Evolutionary conservation across 345 rosid species (phyloP).

Genomic region (Theobroma cacao): DNA sequence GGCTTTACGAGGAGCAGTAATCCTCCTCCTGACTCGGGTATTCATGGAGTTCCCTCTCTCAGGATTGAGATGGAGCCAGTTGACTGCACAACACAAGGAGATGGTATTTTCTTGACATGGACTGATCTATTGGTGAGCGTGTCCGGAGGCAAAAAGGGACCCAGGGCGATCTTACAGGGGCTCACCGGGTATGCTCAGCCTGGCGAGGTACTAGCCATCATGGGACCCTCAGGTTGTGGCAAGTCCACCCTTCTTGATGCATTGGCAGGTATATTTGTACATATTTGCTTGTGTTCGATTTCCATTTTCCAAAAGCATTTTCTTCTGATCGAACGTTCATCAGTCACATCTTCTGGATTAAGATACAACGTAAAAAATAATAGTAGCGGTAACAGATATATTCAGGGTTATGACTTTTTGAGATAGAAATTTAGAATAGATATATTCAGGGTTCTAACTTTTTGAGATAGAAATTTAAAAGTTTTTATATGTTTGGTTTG

Average conservation of each 20-base stretch:
- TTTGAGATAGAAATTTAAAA: no score
- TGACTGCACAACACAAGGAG: background rate
- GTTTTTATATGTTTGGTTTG: no score
- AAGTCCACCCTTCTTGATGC: slow-evolving; percentile 56
- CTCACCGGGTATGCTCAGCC: slow-evolving; percentile 43
- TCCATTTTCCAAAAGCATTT: background rate
- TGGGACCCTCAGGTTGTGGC: slow-evolving; percentile 62
- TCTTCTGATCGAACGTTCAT: background rate
- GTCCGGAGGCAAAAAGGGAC: slow-evolving; percentile 21
- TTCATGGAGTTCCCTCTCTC: background rate
- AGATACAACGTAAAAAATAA: no score
- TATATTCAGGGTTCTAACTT: no score
- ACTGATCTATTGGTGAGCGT: slow-evolving; percentile 38
- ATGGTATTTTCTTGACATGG: slow-evolving; percentile 42
- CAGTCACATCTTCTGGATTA: background rate
- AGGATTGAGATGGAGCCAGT: background rate
- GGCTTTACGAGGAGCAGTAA: background rate
- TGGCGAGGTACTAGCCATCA: slow-evolving; percentile 36
- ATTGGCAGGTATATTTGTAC: slow-evolving; percentile 31
- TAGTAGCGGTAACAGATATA: background rate
- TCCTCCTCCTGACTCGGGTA: background rate
- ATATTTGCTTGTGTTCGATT: background rate
- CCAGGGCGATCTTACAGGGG: slow-evolving; percentile 28
- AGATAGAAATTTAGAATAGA: background rate
- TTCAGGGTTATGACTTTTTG: background rate